Conservation (phyloP, 106 monocot genomes). For the Cymbidium sinense region DNA sequence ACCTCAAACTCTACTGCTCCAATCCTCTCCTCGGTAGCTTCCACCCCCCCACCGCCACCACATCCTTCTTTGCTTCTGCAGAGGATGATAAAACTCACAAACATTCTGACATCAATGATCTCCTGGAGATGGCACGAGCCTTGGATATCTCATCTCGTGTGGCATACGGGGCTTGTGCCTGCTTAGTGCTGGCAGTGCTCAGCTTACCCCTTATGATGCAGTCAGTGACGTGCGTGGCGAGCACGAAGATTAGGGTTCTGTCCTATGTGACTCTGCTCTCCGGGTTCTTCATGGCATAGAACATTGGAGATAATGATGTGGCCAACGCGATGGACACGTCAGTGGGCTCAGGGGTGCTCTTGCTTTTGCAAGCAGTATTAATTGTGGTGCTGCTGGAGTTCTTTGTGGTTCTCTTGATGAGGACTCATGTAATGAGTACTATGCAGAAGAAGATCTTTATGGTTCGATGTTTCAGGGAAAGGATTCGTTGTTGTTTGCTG, state of each 20-base stretch:
- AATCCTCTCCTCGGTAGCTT: conserved; percentile 9
- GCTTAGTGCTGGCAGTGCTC: conserved; percentile 74
- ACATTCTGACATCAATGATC: not conserved
- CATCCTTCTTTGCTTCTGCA: conserved; percentile 49
- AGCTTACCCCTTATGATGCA: no score
- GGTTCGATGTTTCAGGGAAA: conserved; percentile 53
- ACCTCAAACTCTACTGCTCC: no score
- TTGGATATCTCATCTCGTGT: conserved; percentile 69
- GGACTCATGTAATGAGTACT: conserved; percentile 88
- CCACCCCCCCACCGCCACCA: conserved; percentile 13
- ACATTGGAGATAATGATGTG: conserved; percentile 95
- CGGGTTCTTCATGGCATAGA: conserved; percentile 99
- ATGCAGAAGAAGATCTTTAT: conserved; percentile 98
- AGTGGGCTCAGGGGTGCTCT: conserved; percentile 88
- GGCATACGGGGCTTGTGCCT: conserved; percentile 47
- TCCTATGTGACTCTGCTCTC: conserved; percentile 68
- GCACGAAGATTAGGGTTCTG: conserved; percentile 50
- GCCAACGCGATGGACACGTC: no score
- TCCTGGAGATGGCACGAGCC: conserved; percentile 70
- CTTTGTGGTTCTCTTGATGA: conserved; percentile 92
- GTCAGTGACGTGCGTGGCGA: conserved; percentile 12
- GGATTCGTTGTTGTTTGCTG: no score
- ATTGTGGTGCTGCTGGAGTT: conserved; percentile 94
- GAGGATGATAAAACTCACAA: conserved; percentile 8
- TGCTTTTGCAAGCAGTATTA: conserved; percentile 81